These are phyloP conservation scores for Pythium sukuiense DNA, from an alignment of 352 stramenopile species.

Conservation along the genomic window DNA sequence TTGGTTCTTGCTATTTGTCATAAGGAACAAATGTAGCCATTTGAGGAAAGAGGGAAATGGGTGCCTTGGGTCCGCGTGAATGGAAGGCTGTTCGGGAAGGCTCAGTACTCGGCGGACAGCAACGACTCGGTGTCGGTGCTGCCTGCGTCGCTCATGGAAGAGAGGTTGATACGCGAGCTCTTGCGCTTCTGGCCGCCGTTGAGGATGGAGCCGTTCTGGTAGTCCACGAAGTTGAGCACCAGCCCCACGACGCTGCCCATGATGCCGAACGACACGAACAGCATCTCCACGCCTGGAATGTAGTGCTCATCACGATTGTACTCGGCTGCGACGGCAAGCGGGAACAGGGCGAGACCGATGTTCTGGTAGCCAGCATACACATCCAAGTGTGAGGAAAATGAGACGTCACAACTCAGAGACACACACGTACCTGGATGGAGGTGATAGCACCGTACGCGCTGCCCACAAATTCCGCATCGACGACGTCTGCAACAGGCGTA, in stretches of 20 bases:
- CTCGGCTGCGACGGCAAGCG: constrained; percentile 68
- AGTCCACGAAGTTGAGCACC: constrained; percentile 75
- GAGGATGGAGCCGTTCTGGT: constrained; percentile 74
- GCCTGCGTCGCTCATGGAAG: constrained; percentile 46
- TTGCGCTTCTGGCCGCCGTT: constrained; percentile 50
- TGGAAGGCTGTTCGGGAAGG: too few relatives aligned
- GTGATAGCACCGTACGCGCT: constrained; percentile 93
- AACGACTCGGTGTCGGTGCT: constrained; percentile 57
- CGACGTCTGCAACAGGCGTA: constrained; percentile 74
- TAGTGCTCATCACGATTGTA: constrained; percentile 73
- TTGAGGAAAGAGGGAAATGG: neutral
- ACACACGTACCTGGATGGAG: constrained; percentile 78
- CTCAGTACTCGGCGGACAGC: constrained; percentile 55
- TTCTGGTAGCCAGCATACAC: constrained; percentile 40
- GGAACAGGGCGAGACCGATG: constrained; percentile 78
- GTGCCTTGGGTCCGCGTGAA: too few relatives aligned
- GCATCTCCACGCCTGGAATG: constrained; percentile 78
- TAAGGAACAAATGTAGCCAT: constrained; percentile 10
- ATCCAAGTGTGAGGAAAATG: too few relatives aligned
- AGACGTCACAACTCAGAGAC: too few relatives aligned
- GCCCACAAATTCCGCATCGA: constrained; percentile 85
- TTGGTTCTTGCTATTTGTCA: neutral
- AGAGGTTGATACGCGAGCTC: constrained; percentile 27
- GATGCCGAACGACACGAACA: constrained; percentile 79
- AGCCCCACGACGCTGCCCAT: constrained; percentile 71